Base-by-base conservation (phyloP, 495 filamentous ascomycete species). In the Penicillium lagena region DNA sequence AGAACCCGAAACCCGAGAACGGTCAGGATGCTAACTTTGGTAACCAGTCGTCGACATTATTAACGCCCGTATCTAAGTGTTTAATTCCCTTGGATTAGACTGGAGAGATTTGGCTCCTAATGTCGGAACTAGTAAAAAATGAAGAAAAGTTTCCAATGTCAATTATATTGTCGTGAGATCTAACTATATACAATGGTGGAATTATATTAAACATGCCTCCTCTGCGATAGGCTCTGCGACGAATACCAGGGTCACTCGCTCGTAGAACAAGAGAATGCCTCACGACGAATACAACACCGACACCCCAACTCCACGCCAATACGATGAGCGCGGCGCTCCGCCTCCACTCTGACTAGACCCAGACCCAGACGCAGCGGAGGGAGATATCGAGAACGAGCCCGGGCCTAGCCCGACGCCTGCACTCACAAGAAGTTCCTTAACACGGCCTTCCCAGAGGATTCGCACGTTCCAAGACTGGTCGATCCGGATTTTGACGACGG, bases 251-350 rank as follows among this genome's bases (percentile, higher is more conserved):
- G 36, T 38, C 7, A 12, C 13, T 15, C 32, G n/a, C 10, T 34
- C 32, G 32, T 34, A 34, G 32, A 12, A 34, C 9, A 10, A 34
- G 7, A 12, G 32, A 12, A 7, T 17, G 13, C 10, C 27, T 89
- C 72, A 97, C 12, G 89, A 95, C 9, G 90, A 96, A 60, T 95
- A 97, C 53, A 90, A 84, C 29, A 98, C 64, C 59, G 96, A 93
- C 17, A 96, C 66, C 3, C 93, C 93, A 49, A 97, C 75, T 9
- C 80, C 84, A 44, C 58, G 56, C 68, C 68, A 73, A 49, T 65
- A 72, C 37, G 68, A 72, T 40, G 50, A 89, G 75, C 40, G 87
- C 75, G 63, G 83, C 72, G 54, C 83, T 76, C 62, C 82, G 66
- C 63, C 80, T 75, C 64, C 81, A 79, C 54, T 89, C 64, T 68